A percentile compares a stretch with the other conserved stretches of the same genome.
Evolutionary conservation across 352 stramenopile genomes (phyloP).

Genomic region (Globisporangium lucens): DNA sequence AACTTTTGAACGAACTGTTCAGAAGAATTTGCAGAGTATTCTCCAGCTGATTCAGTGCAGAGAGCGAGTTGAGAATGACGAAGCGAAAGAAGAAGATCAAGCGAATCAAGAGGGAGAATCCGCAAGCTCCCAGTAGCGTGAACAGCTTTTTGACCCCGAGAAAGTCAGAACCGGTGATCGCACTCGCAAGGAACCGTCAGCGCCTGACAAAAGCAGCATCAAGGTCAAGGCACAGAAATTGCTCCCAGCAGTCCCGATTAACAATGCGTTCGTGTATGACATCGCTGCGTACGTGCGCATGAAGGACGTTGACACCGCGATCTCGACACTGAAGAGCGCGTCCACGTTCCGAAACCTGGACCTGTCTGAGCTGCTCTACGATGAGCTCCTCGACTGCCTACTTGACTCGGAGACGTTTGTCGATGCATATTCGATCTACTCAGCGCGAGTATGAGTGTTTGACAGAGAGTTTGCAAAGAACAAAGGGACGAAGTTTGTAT

Average conservation of each 20-base stretch:
- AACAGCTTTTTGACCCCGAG: not conserved
- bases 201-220: not conserved
- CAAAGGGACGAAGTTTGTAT: not conserved
- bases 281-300: not conserved
- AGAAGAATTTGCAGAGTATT: not conserved
- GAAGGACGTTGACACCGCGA: not conserved
- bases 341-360: not conserved
- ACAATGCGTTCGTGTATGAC: not conserved
- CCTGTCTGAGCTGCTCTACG: not conserved
- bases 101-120: not conserved
- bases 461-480: not conserved
- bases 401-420: not conserved
- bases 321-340: not conserved
- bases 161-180: not conserved
- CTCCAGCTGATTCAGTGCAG: not conserved
- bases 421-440: not conserved
- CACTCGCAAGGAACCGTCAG: not conserved
- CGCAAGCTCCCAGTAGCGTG: not conserved
- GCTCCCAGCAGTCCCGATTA: not conserved
- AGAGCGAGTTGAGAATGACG: not conserved
- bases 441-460: not conserved
- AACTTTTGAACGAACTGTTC: not conserved
- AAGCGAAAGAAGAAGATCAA: not conserved
- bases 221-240: too few species aligned
- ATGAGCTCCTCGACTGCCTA: conserved; percentile 3